Conservation (phyloP, 2,329 filamentous ascomycete genomes). For the Pestalotiopsis sp. region DNA sequence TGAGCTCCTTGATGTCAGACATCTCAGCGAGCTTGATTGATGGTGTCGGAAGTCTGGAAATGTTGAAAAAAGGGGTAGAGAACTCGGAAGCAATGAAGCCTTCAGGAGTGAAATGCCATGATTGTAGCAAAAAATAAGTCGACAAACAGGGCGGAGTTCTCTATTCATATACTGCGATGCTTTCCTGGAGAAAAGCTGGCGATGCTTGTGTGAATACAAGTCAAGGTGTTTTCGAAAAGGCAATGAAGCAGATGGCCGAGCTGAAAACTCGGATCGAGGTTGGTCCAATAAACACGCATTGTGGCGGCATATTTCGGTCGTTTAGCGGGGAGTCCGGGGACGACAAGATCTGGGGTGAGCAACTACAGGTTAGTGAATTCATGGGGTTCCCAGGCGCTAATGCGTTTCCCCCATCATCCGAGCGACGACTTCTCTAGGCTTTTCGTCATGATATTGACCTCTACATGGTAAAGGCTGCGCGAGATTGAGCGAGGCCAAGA, state of each 20-base stretch:
- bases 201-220: neutral
- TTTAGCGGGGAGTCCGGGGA: neutral
- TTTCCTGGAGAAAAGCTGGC: neutral
- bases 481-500: neutral
- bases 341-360: neutral
- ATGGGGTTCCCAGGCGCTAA: neutral
- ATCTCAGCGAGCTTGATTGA: neutral
- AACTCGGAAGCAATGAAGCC: neutral
- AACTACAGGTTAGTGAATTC: neutral
- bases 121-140: neutral
- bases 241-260: neutral
- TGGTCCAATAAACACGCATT: neutral
- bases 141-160: neutral
- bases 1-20: neutral
- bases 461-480: neutral
- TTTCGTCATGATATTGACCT: neutral
- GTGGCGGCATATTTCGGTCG: neutral
- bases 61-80: neutral
- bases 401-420: neutral
- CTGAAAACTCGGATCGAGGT: slow-evolving; percentile 7
- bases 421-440: neutral
- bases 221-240: neutral
- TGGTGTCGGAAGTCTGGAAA: neutral
- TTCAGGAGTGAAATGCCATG: neutral
- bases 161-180: neutral